Evolutionary conservation across 768 basidiomycete genomes (phyloP), one percentile per base, ranked within the genome.

Genomic region (Phallus indusiatus): DNA sequence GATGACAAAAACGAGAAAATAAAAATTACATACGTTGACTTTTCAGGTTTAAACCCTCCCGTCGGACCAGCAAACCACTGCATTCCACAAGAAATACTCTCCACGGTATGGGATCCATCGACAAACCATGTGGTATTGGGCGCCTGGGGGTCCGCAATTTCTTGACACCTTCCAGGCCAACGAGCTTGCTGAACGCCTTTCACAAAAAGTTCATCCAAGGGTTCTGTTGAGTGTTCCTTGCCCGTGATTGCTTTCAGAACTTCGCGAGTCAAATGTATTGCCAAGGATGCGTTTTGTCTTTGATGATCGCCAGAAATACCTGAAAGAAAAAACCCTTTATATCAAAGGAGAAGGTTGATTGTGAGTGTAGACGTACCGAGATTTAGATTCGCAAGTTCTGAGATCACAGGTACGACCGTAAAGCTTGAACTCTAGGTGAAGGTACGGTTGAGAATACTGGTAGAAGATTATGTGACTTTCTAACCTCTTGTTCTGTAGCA

Each of bases 131-230:
- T 87, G 7, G 80, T 76, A 16, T 70, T 66, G 1, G 71, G 53
- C 42, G 79, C 68, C 16, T 63, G 67, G 0, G 84, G 84, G 66
- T 94, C 93, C 10, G 59, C 52, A 12, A 95, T 81, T 9, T 80
- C 81, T 72, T 99, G 96, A 69, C 96, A 99, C 49, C 96, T 82
- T 12, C 95, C 96, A 10, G 96, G 94, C 95, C 96, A 99, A 61
- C 75, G 81, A 3, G 93, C 79, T 18, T 76, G 72, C 64, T 81
- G 72, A 20, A 98, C 74, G 2, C 87, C 94, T 18, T 73, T 65
- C 35, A 83, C 66, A 61, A 90, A 85, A 1, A 75, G 62, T 11
- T 72, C 64, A 0, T 87, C 75, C 11, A 95, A 72, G 1, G 66
- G 60, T 8, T 64, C 64, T 17, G 42, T 35, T 36, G 53, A 50